Evolutionary conservation across 352 stramenopile genomes (phyloP).

Genomic region (Peronosclerospora sorghi): DNA sequence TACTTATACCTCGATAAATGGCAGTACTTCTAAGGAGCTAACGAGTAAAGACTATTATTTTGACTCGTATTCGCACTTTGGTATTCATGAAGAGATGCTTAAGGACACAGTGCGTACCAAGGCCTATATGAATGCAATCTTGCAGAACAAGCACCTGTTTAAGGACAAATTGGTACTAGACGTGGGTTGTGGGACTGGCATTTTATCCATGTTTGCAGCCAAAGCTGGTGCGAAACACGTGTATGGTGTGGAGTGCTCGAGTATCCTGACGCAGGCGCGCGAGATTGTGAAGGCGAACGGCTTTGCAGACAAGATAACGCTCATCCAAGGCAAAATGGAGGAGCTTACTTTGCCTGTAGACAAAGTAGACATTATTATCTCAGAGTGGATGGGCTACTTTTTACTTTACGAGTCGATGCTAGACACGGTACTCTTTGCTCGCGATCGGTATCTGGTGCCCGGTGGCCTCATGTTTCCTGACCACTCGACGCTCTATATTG

Average conservation of each 20-base stretch:
- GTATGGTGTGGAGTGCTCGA: slow-evolving; percentile 93
- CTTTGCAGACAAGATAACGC: slow-evolving; percentile 88
- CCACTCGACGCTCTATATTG: slow-evolving; percentile 92
- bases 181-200: slow-evolving; percentile 94
- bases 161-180: slow-evolving; percentile 95
- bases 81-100: slow-evolving; percentile 98
- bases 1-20: slow-evolving; percentile 6
- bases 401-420: slow-evolving; percentile 97
- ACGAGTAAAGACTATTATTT: slow-evolving; percentile 97
- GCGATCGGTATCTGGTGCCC: slow-evolving; percentile 91
- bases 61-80: slow-evolving; percentile 97
- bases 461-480: slow-evolving; percentile 94
- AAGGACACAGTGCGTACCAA: slow-evolving; percentile 95
- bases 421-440: slow-evolving; percentile 92
- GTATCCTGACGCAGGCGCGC: slow-evolving; percentile 88
- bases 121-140: slow-evolving; percentile 96
- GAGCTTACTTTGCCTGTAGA: slow-evolving; percentile 87
- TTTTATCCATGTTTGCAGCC: slow-evolving; percentile 94
- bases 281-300: slow-evolving; percentile 93
- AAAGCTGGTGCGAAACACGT: slow-evolving; percentile 89
- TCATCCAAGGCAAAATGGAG: slow-evolving; percentile 93
- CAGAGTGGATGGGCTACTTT: slow-evolving; percentile 99
- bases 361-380: slow-evolving; percentile 96
- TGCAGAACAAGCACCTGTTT: slow-evolving; percentile 95
- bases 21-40: slow-evolving; percentile 33